Percentiles rank a stretch among this genome's conserved stretches.
Conservation (phyloP, 371 early-diverging fungal genomes). For the Saksenaea oblongispora region DNA sequence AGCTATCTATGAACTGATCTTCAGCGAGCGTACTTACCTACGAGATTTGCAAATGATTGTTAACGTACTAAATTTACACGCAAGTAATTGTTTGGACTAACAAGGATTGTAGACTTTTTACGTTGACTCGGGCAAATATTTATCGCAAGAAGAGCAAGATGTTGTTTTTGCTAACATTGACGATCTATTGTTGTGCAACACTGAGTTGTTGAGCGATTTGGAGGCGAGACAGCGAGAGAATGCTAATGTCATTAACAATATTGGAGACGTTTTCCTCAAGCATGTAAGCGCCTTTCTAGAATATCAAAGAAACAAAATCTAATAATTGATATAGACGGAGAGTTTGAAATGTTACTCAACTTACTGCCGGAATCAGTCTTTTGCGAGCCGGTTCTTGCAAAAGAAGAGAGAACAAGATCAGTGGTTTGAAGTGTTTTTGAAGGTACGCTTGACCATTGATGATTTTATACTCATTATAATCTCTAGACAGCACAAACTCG, state of each 20-base stretch:
- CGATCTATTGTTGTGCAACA: conserved; percentile 69
- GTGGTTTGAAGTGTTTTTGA: conserved; percentile 62
- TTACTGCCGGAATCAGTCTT: conserved; percentile 71
- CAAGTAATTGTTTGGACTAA: background rate
- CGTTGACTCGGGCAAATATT: conserved; percentile 41
- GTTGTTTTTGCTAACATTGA: conserved; percentile 71
- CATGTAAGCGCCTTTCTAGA: conserved; percentile 41
- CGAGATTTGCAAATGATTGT: conserved; percentile 81
- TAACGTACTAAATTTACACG: conserved; percentile 51
- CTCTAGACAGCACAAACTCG: conserved; percentile 55
- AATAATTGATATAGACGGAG: conserved; percentile 36
- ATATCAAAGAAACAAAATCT: background rate
- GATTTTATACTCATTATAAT: background rate
- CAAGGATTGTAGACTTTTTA: conserved; percentile 48
- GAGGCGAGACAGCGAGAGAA: conserved; percentile 62
- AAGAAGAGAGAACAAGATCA: conserved; percentile 57
- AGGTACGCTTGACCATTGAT: conserved; percentile 38
- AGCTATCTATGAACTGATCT: conserved; percentile 85
- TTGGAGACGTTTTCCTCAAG: conserved; percentile 66
- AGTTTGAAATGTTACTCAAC: conserved; percentile 61
- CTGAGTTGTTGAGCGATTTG: conserved; percentile 69
- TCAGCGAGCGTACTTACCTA: conserved; percentile 83
- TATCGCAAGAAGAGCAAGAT: conserved; percentile 42
- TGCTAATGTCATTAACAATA: conserved; percentile 46
- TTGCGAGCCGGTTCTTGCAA: conserved; percentile 65